Evolutionary conservation across 2,329 filamentous ascomycete genomes (phyloP).

Genomic region (Claviceps purpurea): DNA sequence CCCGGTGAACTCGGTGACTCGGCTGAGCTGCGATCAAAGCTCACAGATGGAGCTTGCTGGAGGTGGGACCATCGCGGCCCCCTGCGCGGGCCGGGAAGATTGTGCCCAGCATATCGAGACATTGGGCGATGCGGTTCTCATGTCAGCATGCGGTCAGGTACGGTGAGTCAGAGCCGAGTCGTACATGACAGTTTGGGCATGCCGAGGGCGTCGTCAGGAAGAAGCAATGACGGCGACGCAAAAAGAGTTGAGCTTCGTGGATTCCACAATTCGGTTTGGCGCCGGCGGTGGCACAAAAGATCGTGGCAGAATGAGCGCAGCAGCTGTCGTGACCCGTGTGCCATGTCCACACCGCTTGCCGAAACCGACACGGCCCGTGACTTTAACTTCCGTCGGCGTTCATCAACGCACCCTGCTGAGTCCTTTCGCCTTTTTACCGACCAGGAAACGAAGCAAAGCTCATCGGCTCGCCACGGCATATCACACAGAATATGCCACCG

Average conservation of each 20-base stretch:
- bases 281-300: neutral
- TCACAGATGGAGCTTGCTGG: slow-evolving; percentile 36
- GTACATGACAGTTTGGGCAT: slow-evolving; percentile 5
- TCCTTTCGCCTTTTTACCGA: too few species aligned
- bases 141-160: slow-evolving; percentile 4
- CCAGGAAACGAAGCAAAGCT: neutral
- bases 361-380: neutral
- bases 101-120: slow-evolving; percentile 27
- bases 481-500: neutral
- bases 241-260: neutral
- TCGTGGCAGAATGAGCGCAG: neutral
- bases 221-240: neutral
- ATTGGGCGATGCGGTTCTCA: slow-evolving; percentile 15
- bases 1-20: slow-evolving; percentile 32
- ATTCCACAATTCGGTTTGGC: neutral
- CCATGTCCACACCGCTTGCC: neutral
- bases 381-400: neutral
- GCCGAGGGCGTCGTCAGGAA: neutral
- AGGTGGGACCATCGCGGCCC: slow-evolving; percentile 39
- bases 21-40: slow-evolving; percentile 28
- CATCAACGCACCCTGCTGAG: too few species aligned
- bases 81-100: slow-evolving; percentile 30
- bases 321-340: neutral
- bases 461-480: neutral
- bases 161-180: neutral